A percentile compares a stretch with the other conserved stretches of the same genome.
Evolutionary conservation across 2,329 filamentous ascomycete genomes (phyloP).

Genomic region (Fonsecaea pedrosoi): DNA sequence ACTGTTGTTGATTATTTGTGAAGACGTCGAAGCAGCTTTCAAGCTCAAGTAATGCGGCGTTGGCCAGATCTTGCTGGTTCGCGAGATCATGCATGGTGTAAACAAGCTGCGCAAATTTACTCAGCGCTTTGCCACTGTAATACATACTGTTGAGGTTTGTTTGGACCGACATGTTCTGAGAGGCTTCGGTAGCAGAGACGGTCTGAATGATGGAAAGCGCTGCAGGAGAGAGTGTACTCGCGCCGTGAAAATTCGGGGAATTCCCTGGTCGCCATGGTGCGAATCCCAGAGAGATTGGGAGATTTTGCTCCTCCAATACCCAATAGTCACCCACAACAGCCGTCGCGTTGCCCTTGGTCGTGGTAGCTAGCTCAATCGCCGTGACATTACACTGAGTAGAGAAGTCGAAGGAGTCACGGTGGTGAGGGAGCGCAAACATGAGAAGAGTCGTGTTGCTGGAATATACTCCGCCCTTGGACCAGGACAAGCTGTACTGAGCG

Average conservation of each 20-base stretch:
- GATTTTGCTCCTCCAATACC: slow-evolving; percentile 75
- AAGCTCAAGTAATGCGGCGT: slow-evolving; percentile 65
- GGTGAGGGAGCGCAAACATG: slow-evolving; percentile 90
- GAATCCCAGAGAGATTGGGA: slow-evolving; percentile 78
- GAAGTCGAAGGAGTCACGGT: slow-evolving; percentile 74
- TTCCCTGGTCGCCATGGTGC: slow-evolving; percentile 72
- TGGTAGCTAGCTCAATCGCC: slow-evolving; percentile 71
- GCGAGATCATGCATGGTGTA: slow-evolving; percentile 70
- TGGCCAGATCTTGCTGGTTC: slow-evolving; percentile 63
- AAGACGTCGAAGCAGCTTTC: slow-evolving; percentile 73
- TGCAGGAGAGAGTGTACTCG: slow-evolving; percentile 50
- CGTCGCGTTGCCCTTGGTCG: slow-evolving; percentile 82
- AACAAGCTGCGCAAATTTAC: slow-evolving; percentile 75
- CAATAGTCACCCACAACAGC: slow-evolving; percentile 75
- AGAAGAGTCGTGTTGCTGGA: slow-evolving; percentile 65
- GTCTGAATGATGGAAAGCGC: slow-evolving; percentile 66
- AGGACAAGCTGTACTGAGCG: slow-evolving; percentile 77
- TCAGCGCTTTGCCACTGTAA: slow-evolving; percentile 84
- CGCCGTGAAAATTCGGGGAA: slow-evolving; percentile 40
- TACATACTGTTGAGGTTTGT: slow-evolving; percentile 87
- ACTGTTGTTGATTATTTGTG: slow-evolving; percentile 70
- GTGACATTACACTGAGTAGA: slow-evolving; percentile 59
- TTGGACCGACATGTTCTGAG: slow-evolving; percentile 75
- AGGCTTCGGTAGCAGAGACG: slow-evolving; percentile 73
- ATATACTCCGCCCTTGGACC: slow-evolving; percentile 71